Conservation (phyloP, 129 eudicot genomes). For the Deinandra increscens region DNA sequence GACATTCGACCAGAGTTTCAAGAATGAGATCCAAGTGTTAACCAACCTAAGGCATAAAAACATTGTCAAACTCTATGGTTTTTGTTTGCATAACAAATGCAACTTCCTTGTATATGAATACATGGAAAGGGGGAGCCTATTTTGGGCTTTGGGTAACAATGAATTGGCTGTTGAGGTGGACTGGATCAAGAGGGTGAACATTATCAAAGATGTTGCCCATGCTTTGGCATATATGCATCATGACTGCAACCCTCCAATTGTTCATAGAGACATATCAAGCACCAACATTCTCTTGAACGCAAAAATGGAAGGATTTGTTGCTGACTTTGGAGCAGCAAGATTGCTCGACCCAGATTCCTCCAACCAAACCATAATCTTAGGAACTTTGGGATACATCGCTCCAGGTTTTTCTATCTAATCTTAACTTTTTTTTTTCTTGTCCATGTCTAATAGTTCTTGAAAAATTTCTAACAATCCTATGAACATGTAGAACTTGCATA, state of each 20-base stretch:
- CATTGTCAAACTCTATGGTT: conserved; percentile 35
- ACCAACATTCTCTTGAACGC: conserved; percentile 39
- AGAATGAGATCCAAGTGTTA: conserved; percentile 14
- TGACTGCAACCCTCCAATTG: conserved; percentile 34
- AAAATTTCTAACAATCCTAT: not conserved
- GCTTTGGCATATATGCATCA: conserved; percentile 48
- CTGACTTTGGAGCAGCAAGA: conserved; percentile 46
- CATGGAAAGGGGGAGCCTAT: conserved; percentile 45
- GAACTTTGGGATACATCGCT: conserved; percentile 44
- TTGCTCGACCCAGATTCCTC: conserved; percentile 33
- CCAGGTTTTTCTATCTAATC: conserved; percentile 27
- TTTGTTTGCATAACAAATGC: conserved; percentile 34
- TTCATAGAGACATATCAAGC: conserved; percentile 47
- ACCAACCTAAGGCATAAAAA: conserved; percentile 32
- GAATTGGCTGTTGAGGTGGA: conserved; percentile 26
- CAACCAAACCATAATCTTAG: conserved; percentile 24
- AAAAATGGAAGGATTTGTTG: conserved; percentile 31
- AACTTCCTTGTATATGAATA: conserved; percentile 40
- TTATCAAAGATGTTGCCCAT: conserved; percentile 33
- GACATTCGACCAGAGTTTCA: too few species aligned
- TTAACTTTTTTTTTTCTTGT: not conserved
- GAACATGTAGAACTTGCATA: conserved; percentile 28
- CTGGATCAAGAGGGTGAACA: conserved; percentile 39
- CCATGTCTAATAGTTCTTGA: not conserved
- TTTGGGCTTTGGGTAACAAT: conserved; percentile 11